A percentile compares a stretch with the other conserved stretches of the same genome.
Conservation (phyloP, 1,139 yeast species). For the Yamadazyma atmosphaerica region DNA sequence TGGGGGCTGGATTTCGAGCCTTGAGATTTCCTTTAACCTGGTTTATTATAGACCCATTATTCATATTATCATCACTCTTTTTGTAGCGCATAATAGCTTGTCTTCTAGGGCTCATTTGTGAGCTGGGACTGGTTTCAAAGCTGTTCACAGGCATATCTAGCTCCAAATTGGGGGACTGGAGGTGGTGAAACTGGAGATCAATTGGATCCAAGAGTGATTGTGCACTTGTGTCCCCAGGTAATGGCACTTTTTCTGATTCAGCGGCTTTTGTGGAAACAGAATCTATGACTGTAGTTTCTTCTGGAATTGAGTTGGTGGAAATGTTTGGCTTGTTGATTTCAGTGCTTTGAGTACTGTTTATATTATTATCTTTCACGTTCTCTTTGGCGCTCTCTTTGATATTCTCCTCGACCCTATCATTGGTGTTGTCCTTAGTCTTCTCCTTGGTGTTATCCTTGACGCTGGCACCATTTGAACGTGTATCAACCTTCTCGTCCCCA, state of each 20-base stretch:
- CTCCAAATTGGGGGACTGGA: conserved; percentile 1
- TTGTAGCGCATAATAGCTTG: conserved; percentile 43
- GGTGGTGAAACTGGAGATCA: not conserved
- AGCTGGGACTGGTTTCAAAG: conserved; percentile 1
- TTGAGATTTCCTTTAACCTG: conserved; percentile 30
- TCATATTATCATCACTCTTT: conserved; percentile 28
- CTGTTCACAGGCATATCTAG: conserved; percentile 1
- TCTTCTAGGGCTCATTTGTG: conserved; percentile 36
- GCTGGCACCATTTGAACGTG: not conserved
- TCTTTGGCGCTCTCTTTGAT: too few relatives aligned
- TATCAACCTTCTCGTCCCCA: not conserved
- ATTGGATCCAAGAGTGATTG: not conserved
- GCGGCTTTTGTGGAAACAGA: too few relatives aligned
- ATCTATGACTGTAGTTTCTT: too few relatives aligned
- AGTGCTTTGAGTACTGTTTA: too few relatives aligned
- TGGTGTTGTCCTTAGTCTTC: not conserved
- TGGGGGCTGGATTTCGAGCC: conserved; percentile 7
- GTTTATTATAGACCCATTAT: conserved; percentile 20
- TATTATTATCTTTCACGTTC: too few relatives aligned
- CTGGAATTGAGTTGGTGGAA: too few relatives aligned
- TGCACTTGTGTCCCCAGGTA: too few relatives aligned
- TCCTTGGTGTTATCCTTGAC: not conserved
- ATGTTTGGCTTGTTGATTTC: too few relatives aligned
- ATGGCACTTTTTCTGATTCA: not conserved
- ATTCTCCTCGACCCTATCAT: too few relatives aligned